A percentile compares a stretch with the other conserved stretches of the same genome.
phyloP scores from a whole-genome alignment of 225 moss, liverwort and hornwort species.

The Ulota crispa region DNA sequence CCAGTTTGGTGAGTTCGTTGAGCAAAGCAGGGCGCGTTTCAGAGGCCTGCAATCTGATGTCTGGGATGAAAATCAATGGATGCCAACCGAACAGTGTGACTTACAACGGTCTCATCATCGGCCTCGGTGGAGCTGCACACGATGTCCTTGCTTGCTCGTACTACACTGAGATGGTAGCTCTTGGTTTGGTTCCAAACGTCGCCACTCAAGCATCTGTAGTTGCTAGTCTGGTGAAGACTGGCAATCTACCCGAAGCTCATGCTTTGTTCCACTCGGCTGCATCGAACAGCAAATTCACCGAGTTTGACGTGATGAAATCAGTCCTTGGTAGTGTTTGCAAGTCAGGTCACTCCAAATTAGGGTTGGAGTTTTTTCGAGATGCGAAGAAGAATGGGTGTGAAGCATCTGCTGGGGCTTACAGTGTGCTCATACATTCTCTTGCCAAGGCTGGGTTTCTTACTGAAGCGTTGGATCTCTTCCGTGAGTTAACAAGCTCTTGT shows the following conservation, averaged over 20 bases:
- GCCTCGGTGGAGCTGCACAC: constrained; percentile 36
- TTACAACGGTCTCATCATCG: constrained; percentile 43
- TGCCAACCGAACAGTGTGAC: constrained; percentile 49
- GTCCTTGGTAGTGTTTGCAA: constrained; percentile 55
- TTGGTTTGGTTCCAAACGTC: constrained; percentile 41
- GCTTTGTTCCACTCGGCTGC: constrained; percentile 34
- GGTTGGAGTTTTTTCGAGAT: constrained; percentile 45
- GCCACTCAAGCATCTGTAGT: constrained; percentile 42
- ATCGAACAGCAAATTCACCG: constrained; percentile 24
- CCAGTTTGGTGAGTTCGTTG: constrained; percentile 44
- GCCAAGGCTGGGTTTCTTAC: constrained; percentile 33
- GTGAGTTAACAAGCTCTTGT: constrained; percentile 35
- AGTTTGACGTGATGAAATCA: constrained; percentile 57
- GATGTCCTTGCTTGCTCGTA: constrained; percentile 30
- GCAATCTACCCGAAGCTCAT: constrained; percentile 32
- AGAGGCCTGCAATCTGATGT: constrained; percentile 46
- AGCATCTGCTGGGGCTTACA: constrained; percentile 49
- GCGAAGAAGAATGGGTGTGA: constrained; percentile 33
- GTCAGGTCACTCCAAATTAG: constrained; percentile 48
- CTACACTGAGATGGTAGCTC: constrained; percentile 41
- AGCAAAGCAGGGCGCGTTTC: constrained; percentile 49
- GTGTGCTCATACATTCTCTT: constrained; percentile 52
- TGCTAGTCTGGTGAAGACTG: constrained; percentile 29
- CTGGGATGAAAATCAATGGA: constrained; percentile 50
- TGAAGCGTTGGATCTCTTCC: constrained; percentile 50